Evolutionary conservation across 2,329 filamentous ascomycete genomes (phyloP).

Genomic region (Colletotrichum euphorbiae): DNA sequence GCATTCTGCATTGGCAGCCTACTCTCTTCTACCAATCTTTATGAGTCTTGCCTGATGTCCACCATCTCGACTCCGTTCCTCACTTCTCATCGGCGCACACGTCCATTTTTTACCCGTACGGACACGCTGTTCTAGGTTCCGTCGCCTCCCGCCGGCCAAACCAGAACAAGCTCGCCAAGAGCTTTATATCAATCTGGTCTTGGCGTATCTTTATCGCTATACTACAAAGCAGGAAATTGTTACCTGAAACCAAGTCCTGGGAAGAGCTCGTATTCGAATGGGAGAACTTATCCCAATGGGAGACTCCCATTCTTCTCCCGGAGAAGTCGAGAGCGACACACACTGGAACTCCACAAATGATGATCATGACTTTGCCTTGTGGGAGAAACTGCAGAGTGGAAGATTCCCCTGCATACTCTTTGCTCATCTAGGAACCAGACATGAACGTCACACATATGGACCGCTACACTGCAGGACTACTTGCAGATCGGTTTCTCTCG

Average conservation of each 20-base stretch:
- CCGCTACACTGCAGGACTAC: not conserved
- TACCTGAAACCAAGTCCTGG: slow-evolving; percentile 7
- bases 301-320: too few species aligned
- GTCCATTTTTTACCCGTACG: not conserved
- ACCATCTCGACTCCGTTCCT: slow-evolving; percentile 3
- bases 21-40: slow-evolving; percentile 25
- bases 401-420: not conserved
- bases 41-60: not conserved
- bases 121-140: not conserved
- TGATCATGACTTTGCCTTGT: not conserved
- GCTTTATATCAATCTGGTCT: slow-evolving; percentile 18
- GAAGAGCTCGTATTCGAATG: slow-evolving; percentile 8
- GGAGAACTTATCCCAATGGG: too few species aligned
- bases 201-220: slow-evolving; percentile 5
- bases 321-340: too few species aligned
- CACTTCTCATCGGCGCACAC: slow-evolving; percentile 9
- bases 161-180: slow-evolving; percentile 11
- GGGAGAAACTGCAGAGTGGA: not conserved
- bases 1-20: slow-evolving; percentile 25
- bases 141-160: not conserved
- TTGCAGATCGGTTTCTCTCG: not conserved
- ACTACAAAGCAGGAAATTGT: slow-evolving; percentile 8
- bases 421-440: too few species aligned
- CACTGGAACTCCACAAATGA: not conserved
- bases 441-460: too few species aligned